Percentiles rank a stretch among this genome's conserved stretches.
These are phyloP conservation scores for Pascua guehoae DNA, from an alignment of 1,284 basidiomycete genomes.

Conservation along the genomic window DNA sequence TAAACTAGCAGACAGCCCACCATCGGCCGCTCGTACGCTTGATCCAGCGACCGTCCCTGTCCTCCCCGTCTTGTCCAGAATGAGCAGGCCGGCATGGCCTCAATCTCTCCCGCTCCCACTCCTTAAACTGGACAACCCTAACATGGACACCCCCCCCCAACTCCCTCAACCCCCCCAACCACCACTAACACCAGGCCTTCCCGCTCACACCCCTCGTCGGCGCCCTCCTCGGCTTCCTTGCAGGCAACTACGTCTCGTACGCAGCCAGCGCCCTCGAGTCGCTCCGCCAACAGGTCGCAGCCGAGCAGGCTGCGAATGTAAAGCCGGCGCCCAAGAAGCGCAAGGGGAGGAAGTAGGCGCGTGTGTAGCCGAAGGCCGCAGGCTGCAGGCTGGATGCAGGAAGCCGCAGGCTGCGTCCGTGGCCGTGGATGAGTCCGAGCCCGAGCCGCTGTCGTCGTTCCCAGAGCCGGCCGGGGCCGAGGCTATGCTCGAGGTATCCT, in stretches of 20 bases:
- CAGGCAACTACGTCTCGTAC: slow-evolving; percentile 61
- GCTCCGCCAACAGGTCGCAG: slow-evolving; percentile 32
- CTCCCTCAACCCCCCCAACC: background rate
- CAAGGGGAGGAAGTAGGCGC: slow-evolving; percentile 15
- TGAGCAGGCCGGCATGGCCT: too few relatives aligned
- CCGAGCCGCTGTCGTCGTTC: too few relatives aligned
- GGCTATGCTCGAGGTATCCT: too few relatives aligned
- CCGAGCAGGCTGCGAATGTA: slow-evolving; percentile 11
- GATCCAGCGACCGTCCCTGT: too few relatives aligned
- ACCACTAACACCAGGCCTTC: slow-evolving; percentile 56
- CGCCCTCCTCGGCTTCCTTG: slow-evolving; percentile 64
- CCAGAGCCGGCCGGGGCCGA: too few relatives aligned
- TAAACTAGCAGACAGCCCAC: too few relatives aligned
- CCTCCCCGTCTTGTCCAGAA: too few relatives aligned
- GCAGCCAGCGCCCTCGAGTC: slow-evolving; percentile 51
- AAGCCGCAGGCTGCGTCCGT: slow-evolving; percentile 8
- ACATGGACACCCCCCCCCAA: background rate
- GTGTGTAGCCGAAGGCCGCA: background rate
- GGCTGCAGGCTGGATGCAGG: background rate
- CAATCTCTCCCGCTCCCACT: too few relatives aligned
- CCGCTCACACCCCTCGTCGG: slow-evolving; percentile 67
- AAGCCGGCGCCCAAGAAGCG: slow-evolving; percentile 4
- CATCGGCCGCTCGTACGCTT: too few relatives aligned
- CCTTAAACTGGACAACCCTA: too few relatives aligned
- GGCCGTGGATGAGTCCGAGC: too few relatives aligned